A percentile compares a stretch with the other conserved stretches of the same genome.
Conservation (phyloP, 1,284 basidiomycete species). For the Rhizoctonia solani region DNA sequence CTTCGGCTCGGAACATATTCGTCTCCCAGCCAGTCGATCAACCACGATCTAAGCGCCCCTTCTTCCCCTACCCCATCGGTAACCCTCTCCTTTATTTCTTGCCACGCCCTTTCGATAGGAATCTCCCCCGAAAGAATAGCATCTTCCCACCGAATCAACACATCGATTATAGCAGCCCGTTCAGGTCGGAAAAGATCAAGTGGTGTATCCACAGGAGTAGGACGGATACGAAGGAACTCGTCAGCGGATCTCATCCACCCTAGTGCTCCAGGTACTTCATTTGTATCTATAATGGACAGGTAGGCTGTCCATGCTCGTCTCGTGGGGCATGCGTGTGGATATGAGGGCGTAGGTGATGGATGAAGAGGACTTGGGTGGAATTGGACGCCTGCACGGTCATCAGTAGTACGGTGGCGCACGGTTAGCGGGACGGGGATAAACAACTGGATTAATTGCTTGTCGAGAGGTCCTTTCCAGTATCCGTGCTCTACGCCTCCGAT, state of each 20-base stretch:
- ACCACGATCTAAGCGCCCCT: slow-evolving; percentile 9
- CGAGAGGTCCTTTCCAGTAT: background rate
- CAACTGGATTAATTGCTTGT: background rate
- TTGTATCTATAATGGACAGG: background rate
- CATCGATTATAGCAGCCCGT: background rate
- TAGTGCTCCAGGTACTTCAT: slow-evolving; percentile 8
- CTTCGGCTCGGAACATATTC: slow-evolving; percentile 5
- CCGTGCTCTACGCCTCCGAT: slow-evolving; percentile 1
- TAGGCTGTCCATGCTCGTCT: slow-evolving; percentile 19
- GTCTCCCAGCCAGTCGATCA: slow-evolving; percentile 16
- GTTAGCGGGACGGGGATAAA: background rate
- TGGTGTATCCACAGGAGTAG: background rate
- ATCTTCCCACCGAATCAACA: slow-evolving; percentile 14
- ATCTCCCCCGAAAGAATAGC: slow-evolving; percentile 1
- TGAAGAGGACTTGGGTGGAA: slow-evolving; percentile 8
- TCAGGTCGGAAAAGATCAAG: slow-evolving; percentile 16
- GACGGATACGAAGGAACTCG: slow-evolving; percentile 1
- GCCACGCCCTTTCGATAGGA: slow-evolving; percentile 1
- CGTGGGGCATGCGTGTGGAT: slow-evolving; percentile 9
- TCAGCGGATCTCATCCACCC: slow-evolving; percentile 23
- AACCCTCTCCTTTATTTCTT: background rate
- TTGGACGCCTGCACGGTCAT: background rate
- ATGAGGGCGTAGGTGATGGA: slow-evolving; percentile 14
- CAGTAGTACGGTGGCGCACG: background rate
- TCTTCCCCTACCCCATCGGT: background rate